These are phyloP conservation scores for Penicillium angulare DNA, from an alignment of 495 filamentous ascomycete species.

Conservation along the genomic window DNA sequence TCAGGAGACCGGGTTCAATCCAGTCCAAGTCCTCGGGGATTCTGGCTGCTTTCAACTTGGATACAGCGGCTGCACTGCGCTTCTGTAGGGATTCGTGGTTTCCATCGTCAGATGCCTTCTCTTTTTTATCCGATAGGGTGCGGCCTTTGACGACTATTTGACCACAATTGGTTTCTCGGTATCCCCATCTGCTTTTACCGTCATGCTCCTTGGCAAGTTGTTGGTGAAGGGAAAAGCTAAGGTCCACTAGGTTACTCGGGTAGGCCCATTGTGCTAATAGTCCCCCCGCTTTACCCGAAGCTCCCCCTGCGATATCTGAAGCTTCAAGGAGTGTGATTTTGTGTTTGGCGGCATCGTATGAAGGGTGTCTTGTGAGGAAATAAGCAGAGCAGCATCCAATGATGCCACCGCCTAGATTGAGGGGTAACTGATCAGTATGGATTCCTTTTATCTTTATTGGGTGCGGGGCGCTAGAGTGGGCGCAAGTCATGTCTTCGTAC, in stretches of 20 bases:
- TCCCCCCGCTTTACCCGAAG: constrained; percentile 93
- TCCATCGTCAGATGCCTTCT: constrained; percentile 17
- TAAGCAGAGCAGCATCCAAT: constrained; percentile 95
- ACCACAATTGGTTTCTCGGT: constrained; percentile 75
- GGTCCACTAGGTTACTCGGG: constrained; percentile 76
- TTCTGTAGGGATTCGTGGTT: constrained; percentile 65
- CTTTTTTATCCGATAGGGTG: constrained; percentile 36
- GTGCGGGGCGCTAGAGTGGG: constrained; percentile 30
- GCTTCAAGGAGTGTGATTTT: constrained; percentile 88
- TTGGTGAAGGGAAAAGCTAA: constrained; percentile 81
- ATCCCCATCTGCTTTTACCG: constrained; percentile 84
- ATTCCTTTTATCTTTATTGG: no score
- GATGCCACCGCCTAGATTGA: constrained; percentile 75
- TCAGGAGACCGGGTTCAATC: constrained; percentile 66
- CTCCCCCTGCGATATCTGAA: constrained; percentile 80
- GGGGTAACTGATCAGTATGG: constrained; percentile 12
- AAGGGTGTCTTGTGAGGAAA: constrained; percentile 85
- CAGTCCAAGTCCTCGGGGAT: constrained; percentile 85
- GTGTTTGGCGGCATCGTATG: constrained; percentile 71
- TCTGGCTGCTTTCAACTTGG: constrained; percentile 56
- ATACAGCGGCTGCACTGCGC: constrained; percentile 59
- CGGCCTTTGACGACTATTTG: constrained; percentile 62
- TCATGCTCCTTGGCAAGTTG: constrained; percentile 83
- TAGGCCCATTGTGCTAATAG: constrained; percentile 93
- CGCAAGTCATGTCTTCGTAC: constrained; percentile 40